A percentile compares a stretch with the other conserved stretches of the same genome.
Evolutionary conservation across 1,139 yeast species (phyloP).

Genomic region (Geotrichum citri-aurantii): DNA sequence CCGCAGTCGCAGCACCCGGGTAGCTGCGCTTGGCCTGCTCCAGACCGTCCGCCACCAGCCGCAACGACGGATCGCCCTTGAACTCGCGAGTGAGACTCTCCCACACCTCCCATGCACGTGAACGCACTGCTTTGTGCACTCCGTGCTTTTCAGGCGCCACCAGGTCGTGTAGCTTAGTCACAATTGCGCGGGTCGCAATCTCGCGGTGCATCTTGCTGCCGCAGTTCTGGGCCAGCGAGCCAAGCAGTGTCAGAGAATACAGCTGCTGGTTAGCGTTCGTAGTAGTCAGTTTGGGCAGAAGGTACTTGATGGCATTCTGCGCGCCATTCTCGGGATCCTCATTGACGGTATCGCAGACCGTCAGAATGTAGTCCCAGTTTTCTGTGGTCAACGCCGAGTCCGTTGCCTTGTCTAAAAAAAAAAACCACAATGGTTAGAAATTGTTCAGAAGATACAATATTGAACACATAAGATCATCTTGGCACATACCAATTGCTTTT

Average conservation of each 20-base stretch:
- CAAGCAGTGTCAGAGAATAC: constrained; percentile 54
- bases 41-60: constrained; percentile 59
- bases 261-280: constrained; percentile 78
- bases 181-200: constrained; percentile 58
- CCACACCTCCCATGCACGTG: constrained; percentile 60
- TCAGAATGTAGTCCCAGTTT: constrained; percentile 78
- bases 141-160: constrained; percentile 52
- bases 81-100: constrained; percentile 56
- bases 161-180: constrained; percentile 52
- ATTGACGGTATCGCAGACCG: constrained; percentile 75
- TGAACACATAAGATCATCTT: background rate
- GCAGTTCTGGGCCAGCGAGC: constrained; percentile 86
- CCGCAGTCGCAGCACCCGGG: constrained; percentile 25
- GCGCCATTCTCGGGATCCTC: constrained; percentile 64
- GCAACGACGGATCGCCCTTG: constrained; percentile 66
- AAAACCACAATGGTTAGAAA: background rate
- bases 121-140: constrained; percentile 59
- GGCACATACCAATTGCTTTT: constrained; percentile 21
- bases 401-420: constrained; percentile 54
- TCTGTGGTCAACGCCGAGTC: constrained; percentile 75
- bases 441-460: background rate
- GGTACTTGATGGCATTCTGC: constrained; percentile 45
- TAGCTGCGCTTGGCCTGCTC: constrained; percentile 29
- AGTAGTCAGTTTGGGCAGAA: constrained; percentile 51
- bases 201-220: constrained; percentile 83